Conservation (phyloP, 768 basidiomycete genomes). For the Plicaturopsis crispa region DNA sequence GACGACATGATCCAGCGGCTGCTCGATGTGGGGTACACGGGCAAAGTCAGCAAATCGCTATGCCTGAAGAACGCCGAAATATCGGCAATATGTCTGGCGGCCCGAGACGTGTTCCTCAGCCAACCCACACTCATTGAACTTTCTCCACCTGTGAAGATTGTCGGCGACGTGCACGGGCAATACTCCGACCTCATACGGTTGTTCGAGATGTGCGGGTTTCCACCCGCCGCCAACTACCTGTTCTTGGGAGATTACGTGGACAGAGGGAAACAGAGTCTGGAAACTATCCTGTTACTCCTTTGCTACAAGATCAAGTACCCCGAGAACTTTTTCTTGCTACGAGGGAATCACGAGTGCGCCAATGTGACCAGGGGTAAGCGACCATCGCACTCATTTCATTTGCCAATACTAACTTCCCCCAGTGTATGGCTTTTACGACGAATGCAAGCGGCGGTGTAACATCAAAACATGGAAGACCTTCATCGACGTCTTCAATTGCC, state of each 20-base stretch:
- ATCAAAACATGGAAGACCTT: conserved; percentile 99
- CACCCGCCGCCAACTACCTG: conserved; percentile 93
- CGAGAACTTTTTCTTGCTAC: conserved; percentile 96
- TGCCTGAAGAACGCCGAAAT: conserved; percentile 97
- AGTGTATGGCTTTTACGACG: conserved; percentile 99
- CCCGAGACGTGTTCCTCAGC: conserved; percentile 90
- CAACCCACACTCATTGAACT: conserved; percentile 97
- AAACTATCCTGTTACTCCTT: conserved; percentile 91
- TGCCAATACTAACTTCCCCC: conserved; percentile 7
- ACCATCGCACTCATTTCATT: conserved; percentile 2
- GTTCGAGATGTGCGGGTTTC: conserved; percentile 99
- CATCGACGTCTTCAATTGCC: conserved; percentile 98
- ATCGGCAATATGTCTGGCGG: conserved; percentile 87
- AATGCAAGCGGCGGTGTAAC: conserved; percentile 98
- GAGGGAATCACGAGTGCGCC: conserved; percentile 99
- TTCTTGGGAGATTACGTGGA: conserved; percentile 99
- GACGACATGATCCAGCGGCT: conserved; percentile 98
- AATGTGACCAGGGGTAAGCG: conserved; percentile 93
- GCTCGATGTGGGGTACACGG: conserved; percentile 93
- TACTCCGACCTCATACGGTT: conserved; percentile 97
- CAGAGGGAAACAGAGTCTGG: conserved; percentile 95
- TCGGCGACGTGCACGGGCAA: conserved; percentile 98
- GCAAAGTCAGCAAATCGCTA: conserved; percentile 94
- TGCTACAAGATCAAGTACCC: conserved; percentile 99
- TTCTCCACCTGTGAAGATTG: conserved; percentile 97